Conservation (phyloP, 1,284 basidiomycete genomes). For the Crucibulum cyathiforme region DNA sequence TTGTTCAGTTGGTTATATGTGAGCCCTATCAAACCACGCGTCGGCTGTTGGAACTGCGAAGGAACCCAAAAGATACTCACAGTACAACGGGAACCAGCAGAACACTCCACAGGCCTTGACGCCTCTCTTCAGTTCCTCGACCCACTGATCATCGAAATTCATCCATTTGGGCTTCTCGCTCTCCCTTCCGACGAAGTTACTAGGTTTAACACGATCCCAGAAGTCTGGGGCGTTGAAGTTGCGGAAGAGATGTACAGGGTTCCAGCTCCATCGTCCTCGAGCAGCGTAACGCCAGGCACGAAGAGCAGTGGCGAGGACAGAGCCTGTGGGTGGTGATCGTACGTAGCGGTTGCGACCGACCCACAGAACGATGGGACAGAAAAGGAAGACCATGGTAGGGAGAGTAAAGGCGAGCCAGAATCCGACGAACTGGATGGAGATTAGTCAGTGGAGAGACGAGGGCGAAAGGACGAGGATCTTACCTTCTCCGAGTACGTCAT, state of each 20-base stretch:
- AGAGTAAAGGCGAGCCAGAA: constrained; percentile 76
- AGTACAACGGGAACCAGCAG: constrained; percentile 76
- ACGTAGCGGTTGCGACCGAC: constrained; percentile 72
- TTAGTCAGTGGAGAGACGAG: neutral
- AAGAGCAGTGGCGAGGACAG: constrained; percentile 66
- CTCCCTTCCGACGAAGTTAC: constrained; percentile 41
- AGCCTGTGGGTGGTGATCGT: constrained; percentile 77
- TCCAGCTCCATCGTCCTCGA: constrained; percentile 62
- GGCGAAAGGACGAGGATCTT: constrained; percentile 1
- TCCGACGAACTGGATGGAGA: constrained; percentile 59
- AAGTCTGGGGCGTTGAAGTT: constrained; percentile 69
- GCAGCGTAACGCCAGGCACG: constrained; percentile 58
- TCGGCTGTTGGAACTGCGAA: constrained; percentile 2
- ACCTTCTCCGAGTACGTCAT: constrained; percentile 81
- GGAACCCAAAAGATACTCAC: constrained; percentile 43
- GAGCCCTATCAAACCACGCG: constrained; percentile 56
- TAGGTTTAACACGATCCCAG: constrained; percentile 84
- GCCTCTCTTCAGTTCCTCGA: constrained; percentile 84
- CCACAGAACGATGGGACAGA: constrained; percentile 75
- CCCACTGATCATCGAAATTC: constrained; percentile 79
- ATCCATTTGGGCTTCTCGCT: constrained; percentile 65
- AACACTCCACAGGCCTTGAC: constrained; percentile 89
- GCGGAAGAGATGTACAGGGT: constrained; percentile 53
- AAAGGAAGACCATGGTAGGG: constrained; percentile 69
- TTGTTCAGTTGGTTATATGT: constrained; percentile 79